Evolutionary conservation across 2,329 filamentous ascomycete species (phyloP), one percentile per base, ranked within the genome.

Genomic region (Epichloe uncinata): DNA sequence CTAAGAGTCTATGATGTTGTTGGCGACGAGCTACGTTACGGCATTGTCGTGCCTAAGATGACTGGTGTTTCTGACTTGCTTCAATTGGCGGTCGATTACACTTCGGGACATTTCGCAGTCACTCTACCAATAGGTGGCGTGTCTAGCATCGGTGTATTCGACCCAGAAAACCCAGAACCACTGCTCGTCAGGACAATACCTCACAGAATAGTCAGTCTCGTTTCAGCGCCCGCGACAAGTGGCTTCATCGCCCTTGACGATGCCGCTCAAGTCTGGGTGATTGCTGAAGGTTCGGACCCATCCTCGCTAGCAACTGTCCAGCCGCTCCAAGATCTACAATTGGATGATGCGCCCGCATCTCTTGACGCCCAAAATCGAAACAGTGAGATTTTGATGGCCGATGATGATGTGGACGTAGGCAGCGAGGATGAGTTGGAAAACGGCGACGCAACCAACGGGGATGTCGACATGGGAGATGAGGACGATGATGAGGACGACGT

Each of bases 1-100:
- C 73, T 96, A 8, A 74, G 80, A 40, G 82, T 95, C 36, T 95
- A 88, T 73, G 86, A 98, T 63, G 76, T 94, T 11, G 86, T 97
- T 7, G 74, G 81, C 47, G 86, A 95, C 58, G 77, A 83, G 57
- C 73, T 90, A 44, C 76, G 79, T 36, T 88, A 84, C 60, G 79
- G 79, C 45, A 72, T 85, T 47, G 69, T 75, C 26, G 68, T 89
- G 13, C 72, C 67, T 37, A 64, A 71, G 47, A 60, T 64, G 9
- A 57, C 64, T n/a, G 62, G 62, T 18, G 60, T 66, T 51, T 63
- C 64, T 46, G 52, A 76, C 44, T 67, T 82, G 54, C 70, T 78
- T 49, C 82, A 85, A 50, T 72, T 96, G 9, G 84, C 87, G n/a
- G 76, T 86, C 47, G 86, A 94, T 60, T 65, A 69, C 16, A 69